Conservation (phyloP, 169 alveolate species). For the Theileria parva region DNA sequence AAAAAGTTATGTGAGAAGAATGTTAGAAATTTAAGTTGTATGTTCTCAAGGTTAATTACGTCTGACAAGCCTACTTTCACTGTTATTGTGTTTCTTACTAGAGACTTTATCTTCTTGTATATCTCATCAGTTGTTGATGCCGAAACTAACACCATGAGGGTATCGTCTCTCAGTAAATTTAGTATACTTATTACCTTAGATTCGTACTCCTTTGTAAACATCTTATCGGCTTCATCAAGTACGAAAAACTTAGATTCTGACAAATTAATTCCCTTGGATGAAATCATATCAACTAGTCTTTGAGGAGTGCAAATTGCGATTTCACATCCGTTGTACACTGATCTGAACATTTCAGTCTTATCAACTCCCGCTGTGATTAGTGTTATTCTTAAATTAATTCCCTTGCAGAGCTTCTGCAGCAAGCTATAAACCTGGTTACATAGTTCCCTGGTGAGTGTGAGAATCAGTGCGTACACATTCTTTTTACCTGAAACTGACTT, state of each 20-base stretch:
- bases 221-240: conserved; percentile 33
- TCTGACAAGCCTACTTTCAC: conserved; percentile 23
- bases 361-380: conserved; percentile 27
- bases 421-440: conserved; percentile 26
- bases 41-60: conserved; percentile 16
- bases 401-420: conserved; percentile 35
- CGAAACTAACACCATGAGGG: conserved; percentile 19
- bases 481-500: conserved; percentile 43
- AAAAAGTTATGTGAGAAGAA: neutral
- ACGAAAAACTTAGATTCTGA: conserved; percentile 9
- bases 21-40: conserved; percentile 17
- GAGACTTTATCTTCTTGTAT: conserved; percentile 19
- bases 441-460: conserved; percentile 44
- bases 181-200: conserved; percentile 22
- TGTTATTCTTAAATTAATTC: conserved; percentile 22
- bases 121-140: conserved; percentile 33
- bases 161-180: conserved; percentile 6
- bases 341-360: conserved; percentile 21
- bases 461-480: conserved; percentile 23
- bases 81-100: conserved; percentile 37
- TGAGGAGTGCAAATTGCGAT: conserved; percentile 28
- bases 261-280: conserved; percentile 8
- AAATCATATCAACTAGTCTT: conserved; percentile 21
- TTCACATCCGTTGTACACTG: conserved; percentile 25
- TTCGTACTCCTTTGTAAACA: conserved; percentile 23